phyloP scores from a whole-genome alignment of 352 stramenopile genomes.

The Phytophthora pistaciae region DNA sequence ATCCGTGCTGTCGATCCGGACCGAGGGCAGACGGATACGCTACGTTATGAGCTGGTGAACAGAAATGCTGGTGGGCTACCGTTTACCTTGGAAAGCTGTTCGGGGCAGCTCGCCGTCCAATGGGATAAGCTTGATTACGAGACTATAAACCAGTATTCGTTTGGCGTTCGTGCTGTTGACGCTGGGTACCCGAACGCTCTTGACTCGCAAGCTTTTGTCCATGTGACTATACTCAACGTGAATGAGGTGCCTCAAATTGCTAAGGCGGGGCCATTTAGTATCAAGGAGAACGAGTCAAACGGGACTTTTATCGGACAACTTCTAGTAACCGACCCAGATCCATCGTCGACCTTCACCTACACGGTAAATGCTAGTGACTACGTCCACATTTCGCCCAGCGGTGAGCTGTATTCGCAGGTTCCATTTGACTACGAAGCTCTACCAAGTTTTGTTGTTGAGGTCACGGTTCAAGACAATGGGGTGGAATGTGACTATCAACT shows the following conservation, averaged over 20 bases:
- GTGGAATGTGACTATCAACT: conserved; percentile 28
- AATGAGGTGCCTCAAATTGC: conserved; percentile 59
- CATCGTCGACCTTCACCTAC: conserved; percentile 34
- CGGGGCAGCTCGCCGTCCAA: conserved; percentile 57
- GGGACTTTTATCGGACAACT: conserved; percentile 47
- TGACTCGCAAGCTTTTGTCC: conserved; percentile 33
- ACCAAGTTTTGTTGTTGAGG: conserved; percentile 33
- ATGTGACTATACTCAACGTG: conserved; percentile 51
- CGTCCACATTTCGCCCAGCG: conserved; percentile 31
- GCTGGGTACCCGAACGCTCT: conserved; percentile 48
- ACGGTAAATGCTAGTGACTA: conserved; percentile 44
- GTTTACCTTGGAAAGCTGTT: conserved; percentile 66
- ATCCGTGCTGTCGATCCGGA: conserved; percentile 62
- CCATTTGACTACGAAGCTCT: conserved; percentile 54
- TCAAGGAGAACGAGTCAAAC: conserved; percentile 49
- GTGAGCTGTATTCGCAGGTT: conserved; percentile 21
- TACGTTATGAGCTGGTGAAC: conserved; percentile 57
- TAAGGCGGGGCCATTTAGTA: conserved; percentile 32
- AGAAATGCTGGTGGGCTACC: conserved; percentile 47
- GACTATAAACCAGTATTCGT: conserved; percentile 38
- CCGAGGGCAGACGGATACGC: conserved; percentile 47
- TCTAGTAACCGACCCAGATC: conserved; percentile 50
- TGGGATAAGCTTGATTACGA: conserved; percentile 63
- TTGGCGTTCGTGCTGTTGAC: conserved; percentile 57
- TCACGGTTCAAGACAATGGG: conserved; percentile 49